Percentiles rank a stretch among this genome's conserved stretches.
Evolutionary conservation across 2,329 filamentous ascomycete genomes (phyloP).

Genomic region (Metarhizium sp.): DNA sequence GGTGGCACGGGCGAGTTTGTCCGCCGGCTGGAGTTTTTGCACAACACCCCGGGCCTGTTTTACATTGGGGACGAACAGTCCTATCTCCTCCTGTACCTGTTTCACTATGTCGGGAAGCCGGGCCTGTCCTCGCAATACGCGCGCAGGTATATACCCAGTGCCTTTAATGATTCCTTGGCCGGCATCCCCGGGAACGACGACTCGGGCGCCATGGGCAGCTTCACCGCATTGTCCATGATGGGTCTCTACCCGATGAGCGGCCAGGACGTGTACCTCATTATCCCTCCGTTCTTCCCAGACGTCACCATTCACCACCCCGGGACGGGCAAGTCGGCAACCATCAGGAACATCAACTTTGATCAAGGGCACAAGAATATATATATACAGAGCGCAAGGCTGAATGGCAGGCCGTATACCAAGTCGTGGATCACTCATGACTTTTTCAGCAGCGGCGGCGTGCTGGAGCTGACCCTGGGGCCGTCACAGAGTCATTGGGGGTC

Average conservation of each 20-base stretch:
- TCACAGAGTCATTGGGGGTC: constrained; percentile 33
- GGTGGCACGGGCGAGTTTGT: constrained; percentile 51
- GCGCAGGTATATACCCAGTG: constrained; percentile 56
- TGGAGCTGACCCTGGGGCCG: constrained; percentile 45
- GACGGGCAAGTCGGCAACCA: constrained; percentile 19
- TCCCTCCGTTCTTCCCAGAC: constrained; percentile 40
- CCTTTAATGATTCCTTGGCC: constrained; percentile 55
- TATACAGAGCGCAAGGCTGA: constrained; percentile 47
- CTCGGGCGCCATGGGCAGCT: constrained; percentile 43
- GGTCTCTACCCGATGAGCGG: constrained; percentile 46
- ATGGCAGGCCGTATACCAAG: constrained; percentile 43
- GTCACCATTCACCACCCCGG: constrained; percentile 24
- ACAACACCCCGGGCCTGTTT: constrained; percentile 50
- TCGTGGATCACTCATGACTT: constrained; percentile 55
- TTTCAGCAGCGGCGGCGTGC: constrained; percentile 44
- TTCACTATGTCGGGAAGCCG: constrained; percentile 59
- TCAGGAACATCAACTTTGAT: constrained; percentile 27
- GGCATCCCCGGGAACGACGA: constrained; percentile 51
- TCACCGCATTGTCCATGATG: constrained; percentile 39
- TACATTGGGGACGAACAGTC: constrained; percentile 58
- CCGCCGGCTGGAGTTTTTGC: constrained; percentile 52
- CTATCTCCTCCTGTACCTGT: constrained; percentile 42
- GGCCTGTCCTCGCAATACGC: constrained; percentile 43
- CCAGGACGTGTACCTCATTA: constrained; percentile 43
- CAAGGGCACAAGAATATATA: constrained; percentile 40